Evolutionary conservation across 2,329 filamentous ascomycete species (phyloP).

Genomic region (Exophiala phaeomuriformis): DNA sequence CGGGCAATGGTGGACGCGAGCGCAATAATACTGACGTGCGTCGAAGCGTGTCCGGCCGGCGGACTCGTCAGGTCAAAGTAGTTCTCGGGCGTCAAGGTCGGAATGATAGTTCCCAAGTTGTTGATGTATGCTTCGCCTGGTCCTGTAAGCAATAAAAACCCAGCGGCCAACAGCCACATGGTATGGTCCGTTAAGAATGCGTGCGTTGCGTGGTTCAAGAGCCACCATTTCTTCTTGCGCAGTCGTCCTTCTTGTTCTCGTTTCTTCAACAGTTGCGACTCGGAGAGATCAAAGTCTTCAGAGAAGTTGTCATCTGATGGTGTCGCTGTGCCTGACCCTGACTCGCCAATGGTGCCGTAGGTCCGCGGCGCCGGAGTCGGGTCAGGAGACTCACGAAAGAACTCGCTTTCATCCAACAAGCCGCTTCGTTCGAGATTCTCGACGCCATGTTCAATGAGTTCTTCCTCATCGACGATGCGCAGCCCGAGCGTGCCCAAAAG

Average conservation of each 20-base stretch:
- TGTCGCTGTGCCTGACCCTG: conserved; percentile 35
- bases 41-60: conserved; percentile 59
- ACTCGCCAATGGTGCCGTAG: conserved; percentile 53
- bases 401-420: conserved; percentile 64
- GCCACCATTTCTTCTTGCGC: conserved; percentile 72
- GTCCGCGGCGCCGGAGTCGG: conserved; percentile 24
- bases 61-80: conserved; percentile 42
- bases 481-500: conserved; percentile 66
- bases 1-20: conserved; percentile 85
- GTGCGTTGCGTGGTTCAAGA: conserved; percentile 84
- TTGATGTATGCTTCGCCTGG: conserved; percentile 98
- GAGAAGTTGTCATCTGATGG: conserved; percentile 38
- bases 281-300: conserved; percentile 40
- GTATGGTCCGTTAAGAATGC: conserved; percentile 79
- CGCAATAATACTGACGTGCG: conserved; percentile 87
- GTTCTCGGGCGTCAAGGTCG: conserved; percentile 65
- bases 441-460: conserved; percentile 81
- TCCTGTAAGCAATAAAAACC: conserved; percentile 88
- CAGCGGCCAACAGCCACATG: conserved; percentile 90
- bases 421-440: conserved; percentile 88
- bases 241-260: conserved; percentile 48
- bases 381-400: conserved; percentile 53
- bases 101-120: conserved; percentile 88
- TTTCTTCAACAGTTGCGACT: conserved; percentile 34
- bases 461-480: conserved; percentile 72